Conservation (phyloP, 106 monocot species). For the Amphibolis antarctica region DNA sequence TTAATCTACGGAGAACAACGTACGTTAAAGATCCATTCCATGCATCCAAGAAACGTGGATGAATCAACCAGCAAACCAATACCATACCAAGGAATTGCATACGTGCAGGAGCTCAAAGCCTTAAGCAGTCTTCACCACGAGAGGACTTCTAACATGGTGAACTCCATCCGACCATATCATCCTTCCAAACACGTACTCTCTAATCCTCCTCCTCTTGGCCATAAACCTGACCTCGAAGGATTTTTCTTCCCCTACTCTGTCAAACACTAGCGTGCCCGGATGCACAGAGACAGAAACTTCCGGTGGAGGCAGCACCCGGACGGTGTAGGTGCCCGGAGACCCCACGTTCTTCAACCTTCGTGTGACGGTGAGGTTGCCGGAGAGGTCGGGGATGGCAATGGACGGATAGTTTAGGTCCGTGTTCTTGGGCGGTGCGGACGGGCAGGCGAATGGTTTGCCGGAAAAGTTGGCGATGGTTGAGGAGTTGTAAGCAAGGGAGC, state of each 20-base stretch:
- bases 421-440: background rate
- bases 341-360: slow-evolving; percentile 57
- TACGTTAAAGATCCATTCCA: too few relatives aligned
- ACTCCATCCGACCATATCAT: slow-evolving; percentile 9
- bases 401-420: slow-evolving; percentile 11
- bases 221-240: slow-evolving; percentile 22
- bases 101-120: too few relatives aligned
- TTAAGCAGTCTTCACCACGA: slow-evolving; percentile 3
- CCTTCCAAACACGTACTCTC: background rate
- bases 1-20: too few relatives aligned
- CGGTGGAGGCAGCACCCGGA: slow-evolving; percentile 1
- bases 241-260: slow-evolving; percentile 26
- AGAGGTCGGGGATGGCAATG: slow-evolving; percentile 8
- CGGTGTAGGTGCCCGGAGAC: slow-evolving; percentile 27
- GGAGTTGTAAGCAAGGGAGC: slow-evolving; percentile 29
- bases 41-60: too few relatives aligned
- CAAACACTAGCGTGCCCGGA: slow-evolving; percentile 20
- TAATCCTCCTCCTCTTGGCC: background rate
- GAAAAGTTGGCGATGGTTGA: slow-evolving; percentile 11
- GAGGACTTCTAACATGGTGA: slow-evolving; percentile 6
- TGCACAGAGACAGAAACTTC: slow-evolving; percentile 28
- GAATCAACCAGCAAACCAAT: too few relatives aligned
- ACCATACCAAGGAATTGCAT: too few relatives aligned
- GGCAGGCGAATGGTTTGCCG: background rate
- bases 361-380: slow-evolving; percentile 4